These are phyloP conservation scores for Lepidopterella palustris DNA, from an alignment of 495 filamentous ascomycete species.

Conservation along the genomic window DNA sequence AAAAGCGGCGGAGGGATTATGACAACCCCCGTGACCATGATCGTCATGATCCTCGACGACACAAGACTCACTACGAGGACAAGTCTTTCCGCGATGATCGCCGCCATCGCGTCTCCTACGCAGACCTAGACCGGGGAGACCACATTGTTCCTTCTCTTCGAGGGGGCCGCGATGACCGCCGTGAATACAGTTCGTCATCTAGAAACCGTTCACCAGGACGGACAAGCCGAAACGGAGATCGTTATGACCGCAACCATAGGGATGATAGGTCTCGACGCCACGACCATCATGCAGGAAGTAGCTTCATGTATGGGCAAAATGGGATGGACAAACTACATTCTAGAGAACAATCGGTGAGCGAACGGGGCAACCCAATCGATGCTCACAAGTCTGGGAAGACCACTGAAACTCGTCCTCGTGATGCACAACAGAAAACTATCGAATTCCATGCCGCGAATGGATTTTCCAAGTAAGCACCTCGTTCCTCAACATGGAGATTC, in stretches of 20 bases:
- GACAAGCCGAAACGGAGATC: background rate
- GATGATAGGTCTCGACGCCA: background rate
- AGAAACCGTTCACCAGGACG: conserved; percentile 2
- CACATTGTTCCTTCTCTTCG: background rate
- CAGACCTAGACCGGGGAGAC: conserved; percentile 56
- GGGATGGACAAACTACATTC: conserved; percentile 33
- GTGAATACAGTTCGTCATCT: conserved; percentile 28
- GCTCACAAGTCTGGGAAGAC: conserved; percentile 42
- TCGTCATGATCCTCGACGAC: conserved; percentile 47
- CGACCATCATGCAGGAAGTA: background rate
- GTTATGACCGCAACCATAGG: background rate
- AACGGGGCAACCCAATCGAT: conserved; percentile 43
- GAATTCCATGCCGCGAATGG: background rate
- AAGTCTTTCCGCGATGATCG: conserved; percentile 16
- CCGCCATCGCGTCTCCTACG: conserved; percentile 47
- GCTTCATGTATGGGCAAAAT: background rate
- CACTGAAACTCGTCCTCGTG: conserved; percentile 41
- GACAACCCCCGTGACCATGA: conserved; percentile 50
- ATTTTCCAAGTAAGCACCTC: background rate
- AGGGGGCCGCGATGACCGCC: conserved; percentile 24
- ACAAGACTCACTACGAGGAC: conserved; percentile 57
- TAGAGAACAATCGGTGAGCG: conserved; percentile 61
- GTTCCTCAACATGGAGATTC: background rate
- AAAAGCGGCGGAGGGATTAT: conserved; percentile 20
- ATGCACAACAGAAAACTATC: conserved; percentile 31